phyloP scores from a whole-genome alignment of 108 stramenopile genomes.

The Chaetoceros tenuissimus region DNA sequence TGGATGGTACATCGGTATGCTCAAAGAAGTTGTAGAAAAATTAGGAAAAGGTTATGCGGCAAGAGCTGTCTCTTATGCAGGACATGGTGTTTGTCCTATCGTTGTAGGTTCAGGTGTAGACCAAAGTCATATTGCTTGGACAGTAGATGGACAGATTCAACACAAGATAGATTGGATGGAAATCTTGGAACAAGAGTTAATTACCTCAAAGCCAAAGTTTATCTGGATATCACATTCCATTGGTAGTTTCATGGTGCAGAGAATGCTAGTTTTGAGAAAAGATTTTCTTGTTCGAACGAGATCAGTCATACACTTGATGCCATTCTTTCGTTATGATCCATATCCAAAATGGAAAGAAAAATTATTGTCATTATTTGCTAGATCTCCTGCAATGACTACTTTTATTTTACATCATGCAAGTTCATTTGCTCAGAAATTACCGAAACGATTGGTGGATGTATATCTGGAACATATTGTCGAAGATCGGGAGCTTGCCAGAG shows the following conservation, averaged over 20 bases:
- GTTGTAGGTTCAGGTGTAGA: constrained; percentile 7
- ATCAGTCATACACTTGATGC: constrained; percentile 61
- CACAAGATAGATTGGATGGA: constrained; percentile 55
- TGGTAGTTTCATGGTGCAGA: constrained; percentile 62
- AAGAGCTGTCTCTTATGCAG: constrained; percentile 60
- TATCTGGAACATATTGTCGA: constrained; percentile 23
- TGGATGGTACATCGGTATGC: constrained; percentile 47
- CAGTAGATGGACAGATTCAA: constrained; percentile 61
- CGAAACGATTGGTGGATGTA: constrained; percentile 17
- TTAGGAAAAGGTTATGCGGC: constrained; percentile 51
- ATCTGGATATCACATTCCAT: constrained; percentile 77
- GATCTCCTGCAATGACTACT: constrained; percentile 27
- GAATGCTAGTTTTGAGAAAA: constrained; percentile 37
- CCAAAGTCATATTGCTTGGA: constrained; percentile 42
- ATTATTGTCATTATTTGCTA: constrained; percentile 28
- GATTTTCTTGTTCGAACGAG: constrained; percentile 41
- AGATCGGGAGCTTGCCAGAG: constrained; percentile 41
- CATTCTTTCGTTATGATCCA: constrained; percentile 59
- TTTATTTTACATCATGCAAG: constrained; percentile 4
- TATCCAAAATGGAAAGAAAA: constrained; percentile 12
- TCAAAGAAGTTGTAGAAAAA: constrained; percentile 25
- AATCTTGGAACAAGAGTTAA: neutral
- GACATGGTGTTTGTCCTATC: constrained; percentile 41
- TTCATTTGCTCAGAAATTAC: constrained; percentile 15
- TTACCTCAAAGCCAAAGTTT: constrained; percentile 23